These are phyloP conservation scores for Cryphonectria japonica DNA, from an alignment of 2,329 filamentous ascomycete genomes.

Conservation along the genomic window DNA sequence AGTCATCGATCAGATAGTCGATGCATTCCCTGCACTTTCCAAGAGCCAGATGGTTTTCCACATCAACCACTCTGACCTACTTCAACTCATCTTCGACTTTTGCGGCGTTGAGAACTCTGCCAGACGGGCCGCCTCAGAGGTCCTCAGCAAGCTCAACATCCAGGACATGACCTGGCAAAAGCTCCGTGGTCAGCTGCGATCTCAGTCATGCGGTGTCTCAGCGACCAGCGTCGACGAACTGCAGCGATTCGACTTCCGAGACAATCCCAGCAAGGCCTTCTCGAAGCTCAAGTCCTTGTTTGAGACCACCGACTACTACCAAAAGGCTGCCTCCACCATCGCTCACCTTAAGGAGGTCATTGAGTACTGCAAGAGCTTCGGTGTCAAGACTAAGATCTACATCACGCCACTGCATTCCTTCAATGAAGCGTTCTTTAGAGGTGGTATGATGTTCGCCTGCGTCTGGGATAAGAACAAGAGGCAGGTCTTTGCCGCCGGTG, in stretches of 20 bases:
- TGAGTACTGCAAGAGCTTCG: conserved; percentile 75
- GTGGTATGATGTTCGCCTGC: conserved; percentile 88
- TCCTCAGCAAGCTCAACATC: conserved; percentile 85
- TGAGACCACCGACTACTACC: conserved; percentile 67
- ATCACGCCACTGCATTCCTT: conserved; percentile 84
- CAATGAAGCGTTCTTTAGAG: conserved; percentile 88
- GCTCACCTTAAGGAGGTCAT: conserved; percentile 80
- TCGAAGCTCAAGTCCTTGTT: conserved; percentile 62
- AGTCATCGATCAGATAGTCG: conserved; percentile 87
- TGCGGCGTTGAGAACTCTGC: conserved; percentile 76
- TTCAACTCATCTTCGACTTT: conserved; percentile 87
- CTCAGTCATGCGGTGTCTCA: conserved; percentile 78
- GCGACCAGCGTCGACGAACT: conserved; percentile 91
- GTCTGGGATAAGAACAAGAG: conserved; percentile 82
- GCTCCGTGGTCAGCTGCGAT: conserved; percentile 79
- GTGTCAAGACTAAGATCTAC: conserved; percentile 77
- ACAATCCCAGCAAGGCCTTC: conserved; percentile 60
- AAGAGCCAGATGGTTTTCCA: conserved; percentile 82
- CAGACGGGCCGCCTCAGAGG: conserved; percentile 75
- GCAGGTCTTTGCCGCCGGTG: conserved; percentile 90
- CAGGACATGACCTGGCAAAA: conserved; percentile 80
- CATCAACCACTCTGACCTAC: conserved; percentile 82
- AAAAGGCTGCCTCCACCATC: conserved; percentile 75
- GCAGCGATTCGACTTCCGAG: conserved; percentile 86
- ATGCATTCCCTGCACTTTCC: conserved; percentile 75